Conservation (phyloP, 352 stramenopile species). For the Pythium coloratum region DNA sequence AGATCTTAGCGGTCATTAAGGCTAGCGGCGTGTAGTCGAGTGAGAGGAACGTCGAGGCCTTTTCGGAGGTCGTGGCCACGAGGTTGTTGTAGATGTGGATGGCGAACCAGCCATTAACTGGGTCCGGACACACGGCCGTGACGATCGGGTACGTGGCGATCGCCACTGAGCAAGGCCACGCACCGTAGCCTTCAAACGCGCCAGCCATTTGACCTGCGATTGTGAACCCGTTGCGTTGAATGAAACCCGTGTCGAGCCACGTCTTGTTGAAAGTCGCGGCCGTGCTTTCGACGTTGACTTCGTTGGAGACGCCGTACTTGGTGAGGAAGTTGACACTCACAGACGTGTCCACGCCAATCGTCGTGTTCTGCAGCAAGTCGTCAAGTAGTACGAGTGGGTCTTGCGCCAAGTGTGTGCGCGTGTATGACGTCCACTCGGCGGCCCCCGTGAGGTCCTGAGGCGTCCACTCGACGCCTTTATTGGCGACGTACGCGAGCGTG, state of each 20-base stretch:
- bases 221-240: conserved; percentile 5
- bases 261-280: conserved; percentile 9
- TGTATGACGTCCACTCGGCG: conserved; percentile 13
- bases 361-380: conserved; percentile 5
- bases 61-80: conserved; percentile 26
- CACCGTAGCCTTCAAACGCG: conserved; percentile 7
- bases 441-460: conserved; percentile 8
- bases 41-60: conserved; percentile 24
- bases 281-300: conserved; percentile 5
- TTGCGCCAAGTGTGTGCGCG: conserved; percentile 5
- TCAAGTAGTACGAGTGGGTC: conserved; percentile 4
- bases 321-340: conserved; percentile 15
- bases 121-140: not conserved
- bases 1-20: conserved; percentile 19
- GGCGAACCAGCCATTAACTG: conserved; percentile 12
- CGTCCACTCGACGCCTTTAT: not conserved
- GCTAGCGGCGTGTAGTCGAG: conserved; percentile 21
- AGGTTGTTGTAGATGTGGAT: conserved; percentile 27
- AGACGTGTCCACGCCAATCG: conserved; percentile 12
- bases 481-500: conserved; percentile 1
- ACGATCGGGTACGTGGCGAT: not conserved
- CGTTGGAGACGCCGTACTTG: conserved; percentile 11
- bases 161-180: not conserved
- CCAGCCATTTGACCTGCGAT: conserved; percentile 8
- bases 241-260: conserved; percentile 3